Conservation (phyloP, 2,329 filamentous ascomycete genomes). For the Fusarium sp. region DNA sequence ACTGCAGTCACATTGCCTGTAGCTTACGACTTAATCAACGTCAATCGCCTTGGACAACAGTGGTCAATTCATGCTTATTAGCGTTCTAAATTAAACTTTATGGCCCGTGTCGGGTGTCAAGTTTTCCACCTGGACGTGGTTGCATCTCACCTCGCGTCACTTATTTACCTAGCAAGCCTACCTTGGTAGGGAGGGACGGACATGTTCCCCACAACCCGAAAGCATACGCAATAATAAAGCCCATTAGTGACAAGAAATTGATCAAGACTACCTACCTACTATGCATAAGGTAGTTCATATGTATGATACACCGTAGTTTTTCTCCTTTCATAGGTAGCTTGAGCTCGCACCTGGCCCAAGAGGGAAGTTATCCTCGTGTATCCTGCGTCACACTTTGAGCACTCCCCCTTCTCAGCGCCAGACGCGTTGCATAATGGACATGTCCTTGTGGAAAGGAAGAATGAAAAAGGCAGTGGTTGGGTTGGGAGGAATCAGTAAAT, state of each 20-base stretch:
- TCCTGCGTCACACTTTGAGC: not conserved
- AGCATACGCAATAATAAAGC: not conserved
- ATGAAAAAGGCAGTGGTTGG: not conserved
- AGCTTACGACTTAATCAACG: not conserved
- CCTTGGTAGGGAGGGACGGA: not conserved
- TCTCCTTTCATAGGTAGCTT: not conserved
- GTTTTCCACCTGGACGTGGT: not conserved
- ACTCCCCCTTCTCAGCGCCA: not conserved
- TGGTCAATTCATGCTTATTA: not conserved
- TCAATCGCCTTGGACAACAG: not conserved
- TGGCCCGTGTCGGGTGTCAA: not conserved
- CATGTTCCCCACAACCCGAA: not conserved
- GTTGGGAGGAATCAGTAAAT: not conserved
- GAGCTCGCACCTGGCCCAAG: not conserved
- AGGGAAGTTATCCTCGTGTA: slow-evolving; percentile 30
- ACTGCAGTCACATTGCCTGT: not conserved
- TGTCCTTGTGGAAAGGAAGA: not conserved
- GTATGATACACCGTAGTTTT: not conserved
- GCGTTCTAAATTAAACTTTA: not conserved
- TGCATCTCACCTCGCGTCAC: not conserved
- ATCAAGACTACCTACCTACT: not conserved
- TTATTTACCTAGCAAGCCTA: not conserved
- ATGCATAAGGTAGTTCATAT: too few species aligned
- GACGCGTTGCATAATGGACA: not conserved
- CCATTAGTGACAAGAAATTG: not conserved